Evolutionary conservation across 2,329 filamentous ascomycete species (phyloP).

Genomic region (Sporothrix sp.): DNA sequence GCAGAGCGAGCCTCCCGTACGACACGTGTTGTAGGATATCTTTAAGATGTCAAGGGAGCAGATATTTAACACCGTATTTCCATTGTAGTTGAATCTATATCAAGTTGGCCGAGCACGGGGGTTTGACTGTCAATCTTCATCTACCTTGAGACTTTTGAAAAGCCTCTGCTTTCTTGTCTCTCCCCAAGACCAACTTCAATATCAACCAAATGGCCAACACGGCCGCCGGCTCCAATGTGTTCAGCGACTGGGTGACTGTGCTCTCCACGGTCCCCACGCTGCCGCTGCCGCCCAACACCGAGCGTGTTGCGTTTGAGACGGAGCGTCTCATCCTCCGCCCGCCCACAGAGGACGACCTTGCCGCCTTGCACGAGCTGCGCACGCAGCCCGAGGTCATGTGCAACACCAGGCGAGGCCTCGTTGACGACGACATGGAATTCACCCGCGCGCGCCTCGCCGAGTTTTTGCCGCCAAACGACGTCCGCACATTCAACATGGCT

Average conservation of each 20-base stretch:
- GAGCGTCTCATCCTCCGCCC: conserved; percentile 47
- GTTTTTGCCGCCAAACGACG: conserved; percentile 41
- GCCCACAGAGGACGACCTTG: conserved; percentile 38
- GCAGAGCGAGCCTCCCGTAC: no score
- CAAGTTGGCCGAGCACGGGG: no score
- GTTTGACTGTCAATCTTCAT: no score
- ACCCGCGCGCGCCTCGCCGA: conserved; percentile 32
- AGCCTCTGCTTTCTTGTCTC: no score
- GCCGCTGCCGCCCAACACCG: conserved; percentile 32
- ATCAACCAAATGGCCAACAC: not conserved
- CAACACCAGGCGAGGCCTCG: conserved; percentile 37
- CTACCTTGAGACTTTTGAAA: no score
- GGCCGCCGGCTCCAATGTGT: conserved; percentile 21
- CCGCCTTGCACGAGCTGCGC: conserved; percentile 42
- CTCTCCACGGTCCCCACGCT: conserved; percentile 38
- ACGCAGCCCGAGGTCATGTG: conserved; percentile 52
- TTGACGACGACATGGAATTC: conserved; percentile 35
- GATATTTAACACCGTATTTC: no score
- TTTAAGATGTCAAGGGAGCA: no score
- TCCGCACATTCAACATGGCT: conserved; percentile 45
- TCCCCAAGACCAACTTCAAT: no score
- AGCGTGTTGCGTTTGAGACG: conserved; percentile 36
- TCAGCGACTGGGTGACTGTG: conserved; percentile 39
- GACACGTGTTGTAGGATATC: no score
- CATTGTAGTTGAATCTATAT: no score